Base-by-base conservation (phyloP, 345 rosid genomes). In the Litchi chinensis region DNA sequence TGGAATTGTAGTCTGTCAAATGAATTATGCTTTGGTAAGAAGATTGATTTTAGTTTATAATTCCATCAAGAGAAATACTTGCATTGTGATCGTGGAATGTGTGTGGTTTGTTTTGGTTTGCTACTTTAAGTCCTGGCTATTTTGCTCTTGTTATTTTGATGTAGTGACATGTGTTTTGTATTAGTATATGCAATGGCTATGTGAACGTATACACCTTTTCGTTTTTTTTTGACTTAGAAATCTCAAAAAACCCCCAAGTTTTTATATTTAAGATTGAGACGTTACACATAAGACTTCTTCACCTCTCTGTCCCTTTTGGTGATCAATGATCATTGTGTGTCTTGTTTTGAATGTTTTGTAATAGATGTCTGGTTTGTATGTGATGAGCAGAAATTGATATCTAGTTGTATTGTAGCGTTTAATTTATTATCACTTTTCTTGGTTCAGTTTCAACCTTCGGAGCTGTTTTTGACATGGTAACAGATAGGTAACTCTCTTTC, bases 391-490 rank as follows among this genome's bases (percentile, higher is more conserved):
- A 43, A 64, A 22, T 32, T 21, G 37, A 11, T 66, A 21, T 44
- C 59, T 26, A 48, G 56, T 48, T 32, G 18, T 71, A 65, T 12
- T 52, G 22, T 73, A 68, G 59, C 43, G 73, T n/a, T 54, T 83
- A 57, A 79, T 82, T 39, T 10, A 79, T 79, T 76, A 41, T 80
- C 79, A 68, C 65, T 44, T 80, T 75, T 76, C 76, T 18, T 73
- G 44, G 50, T 83, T 65, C 91, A 95, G 97, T 94, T 71, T 95
- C 98, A 26, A 95, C 99, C 24, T 92, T 95, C 84, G 99, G 97
- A 87, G 99, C 98, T 79, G 94, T 95, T 77, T 82, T 95, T 80
- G 99, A 95, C 85, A 95, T 95, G 97, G 91, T 95, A 75, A 92
- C 98, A 6, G 99, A 95, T 82, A 93, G 99, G 99, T 95, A 68